Evolutionary conservation across 106 monocot genomes (phyloP).

Genomic region (Dioscorea zingiberensis): DNA sequence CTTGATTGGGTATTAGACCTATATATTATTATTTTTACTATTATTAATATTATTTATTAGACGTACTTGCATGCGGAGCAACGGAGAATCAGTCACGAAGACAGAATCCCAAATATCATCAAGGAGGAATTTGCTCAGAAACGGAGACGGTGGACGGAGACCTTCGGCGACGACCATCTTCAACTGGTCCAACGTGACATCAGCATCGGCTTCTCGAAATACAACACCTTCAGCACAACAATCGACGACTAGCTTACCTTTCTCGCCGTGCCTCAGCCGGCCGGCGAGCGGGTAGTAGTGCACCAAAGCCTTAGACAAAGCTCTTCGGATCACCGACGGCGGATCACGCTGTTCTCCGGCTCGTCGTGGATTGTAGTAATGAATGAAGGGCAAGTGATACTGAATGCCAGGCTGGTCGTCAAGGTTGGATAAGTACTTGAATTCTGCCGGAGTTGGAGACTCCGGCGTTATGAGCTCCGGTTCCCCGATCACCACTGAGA

Average conservation of each 20-base stretch:
- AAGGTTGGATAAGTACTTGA: constrained; percentile 6
- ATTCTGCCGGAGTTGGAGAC: background rate
- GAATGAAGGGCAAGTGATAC: too few relatives aligned
- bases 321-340: background rate
- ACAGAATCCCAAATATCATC: constrained; percentile 3
- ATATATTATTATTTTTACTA: too few relatives aligned
- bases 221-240: background rate
- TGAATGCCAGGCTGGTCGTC: constrained; percentile 5
- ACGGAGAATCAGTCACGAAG: too few relatives aligned
- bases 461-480: background rate
- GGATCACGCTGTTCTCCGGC: background rate
- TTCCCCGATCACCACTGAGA: constrained; percentile 1
- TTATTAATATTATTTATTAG: too few relatives aligned
- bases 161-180: background rate
- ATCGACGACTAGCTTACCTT: constrained; percentile 3
- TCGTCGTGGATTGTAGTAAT: background rate
- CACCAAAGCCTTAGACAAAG: background rate
- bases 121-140: background rate
- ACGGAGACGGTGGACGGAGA: constrained; percentile 1
- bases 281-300: constrained; percentile 11
- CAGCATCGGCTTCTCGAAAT: too few relatives aligned
- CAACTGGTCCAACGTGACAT: too few relatives aligned
- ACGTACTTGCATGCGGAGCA: constrained; percentile 3
- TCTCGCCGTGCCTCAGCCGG: constrained; percentile 1
- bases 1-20: too few relatives aligned